Base-by-base conservation (phyloP, 1,139 yeast species). In the Scheffersomyces parashehatae region DNA sequence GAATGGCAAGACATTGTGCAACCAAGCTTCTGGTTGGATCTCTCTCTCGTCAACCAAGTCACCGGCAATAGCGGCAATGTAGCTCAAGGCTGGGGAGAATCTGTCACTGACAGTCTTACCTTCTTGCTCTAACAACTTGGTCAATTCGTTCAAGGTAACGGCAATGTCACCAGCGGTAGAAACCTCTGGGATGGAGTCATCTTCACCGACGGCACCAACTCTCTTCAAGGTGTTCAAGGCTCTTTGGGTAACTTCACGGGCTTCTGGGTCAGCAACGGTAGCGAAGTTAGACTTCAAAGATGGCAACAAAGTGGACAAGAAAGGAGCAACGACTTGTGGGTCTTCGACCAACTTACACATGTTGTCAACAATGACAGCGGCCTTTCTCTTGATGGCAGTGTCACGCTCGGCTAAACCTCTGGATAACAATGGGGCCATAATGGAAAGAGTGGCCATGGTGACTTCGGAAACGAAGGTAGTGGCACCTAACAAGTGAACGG, bases 351-450 rank as follows among this genome's bases (percentile, higher is more conserved):
- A 88, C 81, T 93, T 93, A 88, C 99, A 93, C 99, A 93, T 93
- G 95, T 93, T 93, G 76, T 93, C 99, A 65, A 91, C 88, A 76
- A 93, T 93, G 70, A 93, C 99, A 63, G 99, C 99, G 66, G 98
- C 86, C 83, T 93, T 93, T 84, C 99, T 91, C 88, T 93, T 93
- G 82, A 93, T 93, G 62, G 98, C 82, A 60, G 99, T 93, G 66
- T 93, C 99, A 83, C 99, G 95, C 82, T 93, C 99, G 70, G 95
- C 96, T 70, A 93, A 84, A 90, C 99, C 99, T 87, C 99, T 91
- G 61, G 96, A 83, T 73, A 93, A 84, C 72, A 93, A 83, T 70
- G 99, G 99, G 62, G 91, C 97, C 99, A 93, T 93, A 79, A 93
- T 93, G 70, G 99, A 91, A 68, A 93, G 83, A 65, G 99, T 95